These are phyloP conservation scores for Stagonosporopsis chrysanthemi DNA, from an alignment of 2,329 filamentous ascomycete species.

Conservation along the genomic window DNA sequence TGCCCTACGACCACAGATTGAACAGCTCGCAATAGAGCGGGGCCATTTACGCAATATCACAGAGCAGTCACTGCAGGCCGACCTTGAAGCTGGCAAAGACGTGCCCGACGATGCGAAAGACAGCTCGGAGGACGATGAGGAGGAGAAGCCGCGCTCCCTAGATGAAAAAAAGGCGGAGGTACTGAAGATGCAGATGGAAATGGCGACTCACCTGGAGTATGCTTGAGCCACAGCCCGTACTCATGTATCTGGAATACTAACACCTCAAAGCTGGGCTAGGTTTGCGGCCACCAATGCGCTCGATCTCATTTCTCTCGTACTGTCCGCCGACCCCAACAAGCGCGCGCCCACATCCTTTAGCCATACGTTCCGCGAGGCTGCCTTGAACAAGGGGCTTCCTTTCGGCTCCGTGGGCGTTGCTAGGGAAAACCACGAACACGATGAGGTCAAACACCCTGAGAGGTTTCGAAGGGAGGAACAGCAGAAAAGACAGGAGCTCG, in stretches of 20 bases:
- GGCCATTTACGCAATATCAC: constrained; percentile 83
- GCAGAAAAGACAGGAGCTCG: constrained; percentile 53
- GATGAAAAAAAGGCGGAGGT: constrained; percentile 51
- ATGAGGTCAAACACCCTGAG: constrained; percentile 31
- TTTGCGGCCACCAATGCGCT: constrained; percentile 44
- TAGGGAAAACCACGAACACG: constrained; percentile 31
- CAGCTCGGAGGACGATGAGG: constrained; percentile 55
- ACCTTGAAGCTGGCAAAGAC: constrained; percentile 63
- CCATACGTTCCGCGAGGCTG: constrained; percentile 34
- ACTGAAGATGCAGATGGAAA: constrained; percentile 50
- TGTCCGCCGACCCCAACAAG: constrained; percentile 42
- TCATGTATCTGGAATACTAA: constrained; percentile 33
- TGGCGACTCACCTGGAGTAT: constrained; percentile 52
- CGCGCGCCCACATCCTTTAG: constrained; percentile 38
- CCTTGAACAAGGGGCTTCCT: constrained; percentile 46
- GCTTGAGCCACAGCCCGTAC: constrained; percentile 60
- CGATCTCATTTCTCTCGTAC: constrained; percentile 42
- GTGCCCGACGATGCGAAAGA: constrained; percentile 51
- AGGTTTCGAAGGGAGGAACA: constrained; percentile 43
- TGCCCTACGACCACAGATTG: constrained; percentile 73
- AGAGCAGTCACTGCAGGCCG: constrained; percentile 73
- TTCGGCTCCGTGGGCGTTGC: constrained; percentile 42
- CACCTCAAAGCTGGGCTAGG: constrained; percentile 35
- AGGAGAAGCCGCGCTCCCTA: constrained; percentile 47
- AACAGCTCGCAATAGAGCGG: constrained; percentile 78